These are phyloP conservation scores for Rhodotorula sp. DNA, from an alignment of 1,284 basidiomycete species.

Conservation along the genomic window DNA sequence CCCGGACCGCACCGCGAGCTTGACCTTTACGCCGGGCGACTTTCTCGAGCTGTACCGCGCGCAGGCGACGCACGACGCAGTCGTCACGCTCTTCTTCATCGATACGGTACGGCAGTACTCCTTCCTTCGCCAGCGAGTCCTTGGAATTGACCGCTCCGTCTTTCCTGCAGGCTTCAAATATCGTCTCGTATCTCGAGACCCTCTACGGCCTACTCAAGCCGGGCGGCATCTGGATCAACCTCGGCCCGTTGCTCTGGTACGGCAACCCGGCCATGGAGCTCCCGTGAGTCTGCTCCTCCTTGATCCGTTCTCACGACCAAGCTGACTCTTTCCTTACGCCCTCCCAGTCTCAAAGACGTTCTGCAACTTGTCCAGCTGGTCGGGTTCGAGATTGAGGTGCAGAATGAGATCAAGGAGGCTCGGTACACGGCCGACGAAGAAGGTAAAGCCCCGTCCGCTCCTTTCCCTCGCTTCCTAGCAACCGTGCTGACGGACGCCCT, in stretches of 20 bases:
- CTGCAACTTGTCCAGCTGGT: slow-evolving; percentile 55
- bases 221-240: slow-evolving; percentile 65
- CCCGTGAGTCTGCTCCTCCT: slow-evolving; percentile 14
- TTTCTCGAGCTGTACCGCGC: slow-evolving; percentile 55
- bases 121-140: not conserved
- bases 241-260: slow-evolving; percentile 66
- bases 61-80: slow-evolving; percentile 29
- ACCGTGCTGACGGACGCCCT: too few species aligned
- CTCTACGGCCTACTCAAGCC: slow-evolving; percentile 52
- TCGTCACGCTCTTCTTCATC: slow-evolving; percentile 69
- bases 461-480: too few species aligned
- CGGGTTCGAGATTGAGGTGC: slow-evolving; percentile 55
- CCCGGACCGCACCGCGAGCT: slow-evolving; percentile 51
- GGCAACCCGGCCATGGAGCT: slow-evolving; percentile 59
- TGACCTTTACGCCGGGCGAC: slow-evolving; percentile 58
- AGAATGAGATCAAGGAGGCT: slow-evolving; percentile 56
- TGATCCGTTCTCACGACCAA: too few species aligned
- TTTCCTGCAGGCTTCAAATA: slow-evolving; percentile 59
- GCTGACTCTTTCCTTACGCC: not conserved
- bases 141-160: not conserved
- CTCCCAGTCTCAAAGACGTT: slow-evolving; percentile 60
- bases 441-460: slow-evolving; percentile 57
- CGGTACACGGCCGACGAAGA: slow-evolving; percentile 63
- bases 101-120: slow-evolving; percentile 16
- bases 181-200: slow-evolving; percentile 47